phyloP scores from a whole-genome alignment of 2,329 filamentous ascomycete genomes.

The Neopestalotiopsis clavispora region DNA sequence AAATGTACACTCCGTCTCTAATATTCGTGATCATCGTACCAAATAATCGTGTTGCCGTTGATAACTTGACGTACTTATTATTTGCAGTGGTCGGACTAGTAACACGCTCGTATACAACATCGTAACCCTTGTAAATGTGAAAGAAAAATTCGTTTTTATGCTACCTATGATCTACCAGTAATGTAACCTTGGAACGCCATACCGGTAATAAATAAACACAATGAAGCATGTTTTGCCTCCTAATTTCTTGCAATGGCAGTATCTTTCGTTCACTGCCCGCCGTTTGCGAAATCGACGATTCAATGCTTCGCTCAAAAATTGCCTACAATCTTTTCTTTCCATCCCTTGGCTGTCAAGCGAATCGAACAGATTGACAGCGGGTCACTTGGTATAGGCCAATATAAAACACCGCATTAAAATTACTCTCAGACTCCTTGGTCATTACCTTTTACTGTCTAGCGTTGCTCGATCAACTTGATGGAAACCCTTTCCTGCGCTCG shows the following conservation, averaged over 20 bases:
- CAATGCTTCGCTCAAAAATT: neutral
- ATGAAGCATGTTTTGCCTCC: conserved; percentile 2
- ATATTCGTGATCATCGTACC: no score
- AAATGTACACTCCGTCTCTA: no score
- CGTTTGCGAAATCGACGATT: neutral
- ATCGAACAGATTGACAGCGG: neutral
- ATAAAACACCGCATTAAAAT: neutral
- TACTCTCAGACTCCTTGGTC: neutral
- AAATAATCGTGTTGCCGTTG: no score
- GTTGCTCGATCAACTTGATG: no score
- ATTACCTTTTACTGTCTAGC: no score
- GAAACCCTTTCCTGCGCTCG: no score
- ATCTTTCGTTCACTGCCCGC: neutral
- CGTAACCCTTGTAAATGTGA: no score
- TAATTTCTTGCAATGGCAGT: neutral
- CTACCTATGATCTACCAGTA: conserved; percentile 12
- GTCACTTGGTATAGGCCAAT: neutral
- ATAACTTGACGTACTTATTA: no score
- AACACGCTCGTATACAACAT: no score
- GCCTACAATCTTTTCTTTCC: neutral
- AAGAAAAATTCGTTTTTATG: neutral
- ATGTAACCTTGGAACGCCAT: neutral
- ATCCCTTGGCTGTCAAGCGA: neutral
- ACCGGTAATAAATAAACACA: neutral
- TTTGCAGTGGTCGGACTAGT: no score